phyloP scores from a whole-genome alignment of 257 asterid genomes.

The Euphrasia confusa region DNA sequence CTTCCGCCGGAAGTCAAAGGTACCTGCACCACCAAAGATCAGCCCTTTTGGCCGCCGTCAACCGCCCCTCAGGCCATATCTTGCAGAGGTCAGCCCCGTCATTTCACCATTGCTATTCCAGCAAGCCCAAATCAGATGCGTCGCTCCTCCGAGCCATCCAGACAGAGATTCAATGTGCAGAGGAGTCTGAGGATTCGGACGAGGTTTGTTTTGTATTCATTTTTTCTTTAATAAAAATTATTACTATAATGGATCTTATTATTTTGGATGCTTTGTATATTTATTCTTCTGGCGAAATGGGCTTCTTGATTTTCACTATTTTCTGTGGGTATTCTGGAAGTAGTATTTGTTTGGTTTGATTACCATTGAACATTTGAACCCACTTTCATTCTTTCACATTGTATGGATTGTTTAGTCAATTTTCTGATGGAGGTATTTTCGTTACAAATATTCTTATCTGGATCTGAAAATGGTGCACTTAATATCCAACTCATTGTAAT shows the following conservation, averaged over 20 bases:
- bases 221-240: background rate
- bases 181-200: conserved; percentile 34
- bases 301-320: too few relatives aligned
- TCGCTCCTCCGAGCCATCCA: conserved; percentile 47
- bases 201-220: conserved; percentile 21
- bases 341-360: too few relatives aligned
- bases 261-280: too few relatives aligned
- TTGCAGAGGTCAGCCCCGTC: conserved; percentile 41
- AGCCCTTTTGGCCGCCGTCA: conserved; percentile 39
- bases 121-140: conserved; percentile 39
- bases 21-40: conserved; percentile 35
- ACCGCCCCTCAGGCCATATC: conserved; percentile 23
- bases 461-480: too few relatives aligned
- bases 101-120: conserved; percentile 34
- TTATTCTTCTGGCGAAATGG: too few relatives aligned
- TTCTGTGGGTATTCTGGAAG: too few relatives aligned
- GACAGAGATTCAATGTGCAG: conserved; percentile 51
- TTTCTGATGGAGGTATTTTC: too few relatives aligned
- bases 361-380: too few relatives aligned
- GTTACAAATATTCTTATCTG: too few relatives aligned
- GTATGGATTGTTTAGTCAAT: background rate
- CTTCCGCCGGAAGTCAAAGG: conserved; percentile 39
- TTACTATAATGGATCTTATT: too few relatives aligned
- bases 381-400: too few relatives aligned
- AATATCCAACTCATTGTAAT: too few relatives aligned